Evolutionary conservation across 2,329 filamentous ascomycete genomes (phyloP).

Genomic region (Ambrosiella cleistominuta): DNA sequence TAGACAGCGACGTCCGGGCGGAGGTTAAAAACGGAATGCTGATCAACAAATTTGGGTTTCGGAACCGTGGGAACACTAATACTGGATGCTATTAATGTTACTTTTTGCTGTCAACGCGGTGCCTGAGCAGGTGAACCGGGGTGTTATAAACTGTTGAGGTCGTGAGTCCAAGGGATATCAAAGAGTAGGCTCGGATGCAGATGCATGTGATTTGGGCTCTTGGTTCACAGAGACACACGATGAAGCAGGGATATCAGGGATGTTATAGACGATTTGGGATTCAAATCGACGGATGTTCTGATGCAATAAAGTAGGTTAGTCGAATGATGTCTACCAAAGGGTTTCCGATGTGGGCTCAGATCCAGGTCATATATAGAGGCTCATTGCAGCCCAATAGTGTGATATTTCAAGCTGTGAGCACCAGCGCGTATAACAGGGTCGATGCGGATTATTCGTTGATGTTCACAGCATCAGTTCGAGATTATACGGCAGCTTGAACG

Average conservation of each 20-base stretch:
- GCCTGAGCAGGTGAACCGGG: not conserved
- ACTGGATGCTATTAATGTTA: not conserved
- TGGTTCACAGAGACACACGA: not conserved
- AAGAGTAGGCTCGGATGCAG: not conserved
- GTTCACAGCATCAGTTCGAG: no score
- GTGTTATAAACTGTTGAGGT: not conserved
- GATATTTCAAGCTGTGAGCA: no score
- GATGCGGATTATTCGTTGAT: no score
- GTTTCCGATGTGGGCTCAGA: no score
- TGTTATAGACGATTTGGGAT: not conserved
- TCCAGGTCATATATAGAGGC: no score
- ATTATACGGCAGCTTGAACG: no score
- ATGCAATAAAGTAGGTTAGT: conserved; percentile 1
- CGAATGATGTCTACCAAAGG: not conserved
- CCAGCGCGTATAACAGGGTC: no score
- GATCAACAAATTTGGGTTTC: not conserved
- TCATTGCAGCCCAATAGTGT: no score
- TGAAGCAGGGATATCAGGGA: not conserved
- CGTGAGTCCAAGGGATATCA: not conserved
- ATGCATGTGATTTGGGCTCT: not conserved
- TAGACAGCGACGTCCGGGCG: not conserved
- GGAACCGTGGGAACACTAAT: not conserved
- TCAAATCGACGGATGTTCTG: not conserved
- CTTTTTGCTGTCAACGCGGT: not conserved
- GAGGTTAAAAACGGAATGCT: not conserved